phyloP scores from a whole-genome alignment of 805 yeast genomes.

The Candida broadrunensis region DNA sequence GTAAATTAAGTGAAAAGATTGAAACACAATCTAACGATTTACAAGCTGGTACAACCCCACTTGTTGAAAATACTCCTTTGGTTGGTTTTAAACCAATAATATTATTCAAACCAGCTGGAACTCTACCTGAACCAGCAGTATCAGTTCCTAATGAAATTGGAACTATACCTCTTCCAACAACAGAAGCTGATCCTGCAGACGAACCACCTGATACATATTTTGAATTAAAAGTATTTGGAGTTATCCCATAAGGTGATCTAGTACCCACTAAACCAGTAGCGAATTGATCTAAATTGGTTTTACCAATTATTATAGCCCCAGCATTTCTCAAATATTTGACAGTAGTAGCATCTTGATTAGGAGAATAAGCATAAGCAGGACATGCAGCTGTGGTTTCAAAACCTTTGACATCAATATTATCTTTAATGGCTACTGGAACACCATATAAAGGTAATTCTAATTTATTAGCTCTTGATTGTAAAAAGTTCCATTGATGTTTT shows the following conservation, averaged over 20 bases:
- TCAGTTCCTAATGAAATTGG: constrained; percentile 93
- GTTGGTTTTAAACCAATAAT: constrained; percentile 92
- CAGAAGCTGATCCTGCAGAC: constrained; percentile 92
- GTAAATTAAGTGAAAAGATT: constrained; percentile 70
- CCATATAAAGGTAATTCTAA: constrained; percentile 72
- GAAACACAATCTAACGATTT: constrained; percentile 92
- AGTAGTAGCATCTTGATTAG: constrained; percentile 71
- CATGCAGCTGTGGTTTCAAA: constrained; percentile 93
- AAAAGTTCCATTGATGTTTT: constrained; percentile 71
- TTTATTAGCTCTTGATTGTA: constrained; percentile 61
- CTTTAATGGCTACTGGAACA: constrained; percentile 93
- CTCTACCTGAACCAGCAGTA: constrained; percentile 98
- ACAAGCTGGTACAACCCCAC: constrained; percentile 98
- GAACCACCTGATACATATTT: constrained; percentile 93
- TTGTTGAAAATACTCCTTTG: constrained; percentile 78
- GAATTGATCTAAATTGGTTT: constrained; percentile 94
- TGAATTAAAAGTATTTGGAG: constrained; percentile 73
- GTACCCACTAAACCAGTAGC: constrained; percentile 97
- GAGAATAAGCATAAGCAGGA: constrained; percentile 72
- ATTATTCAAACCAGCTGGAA: constrained; percentile 93
- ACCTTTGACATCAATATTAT: constrained; percentile 85
- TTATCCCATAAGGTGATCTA: constrained; percentile 90
- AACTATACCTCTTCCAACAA: constrained; percentile 84
- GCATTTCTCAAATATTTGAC: constrained; percentile 73
- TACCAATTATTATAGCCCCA: constrained; percentile 92